These are phyloP conservation scores for Phytopythium chamaehyphon DNA, from an alignment of 352 stramenopile genomes.

Conservation along the genomic window DNA sequence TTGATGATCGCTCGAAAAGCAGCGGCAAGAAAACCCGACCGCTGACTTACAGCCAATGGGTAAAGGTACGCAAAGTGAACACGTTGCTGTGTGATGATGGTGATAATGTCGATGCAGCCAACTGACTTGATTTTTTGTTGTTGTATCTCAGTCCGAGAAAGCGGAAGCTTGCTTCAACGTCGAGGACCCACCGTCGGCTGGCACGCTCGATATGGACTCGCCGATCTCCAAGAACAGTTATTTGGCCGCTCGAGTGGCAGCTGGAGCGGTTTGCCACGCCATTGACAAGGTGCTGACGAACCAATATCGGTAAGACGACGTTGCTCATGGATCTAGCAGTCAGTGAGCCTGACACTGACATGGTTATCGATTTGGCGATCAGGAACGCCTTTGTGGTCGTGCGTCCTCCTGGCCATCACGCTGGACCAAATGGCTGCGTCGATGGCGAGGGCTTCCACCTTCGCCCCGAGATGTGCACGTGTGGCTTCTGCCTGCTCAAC, in stretches of 20 bases:
- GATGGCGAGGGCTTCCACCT: conserved; percentile 48
- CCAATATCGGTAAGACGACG: conserved; percentile 32
- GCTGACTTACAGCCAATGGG: conserved; percentile 38
- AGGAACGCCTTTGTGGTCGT: conserved; percentile 64
- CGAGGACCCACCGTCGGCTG: conserved; percentile 37
- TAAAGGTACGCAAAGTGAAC: conserved; percentile 25
- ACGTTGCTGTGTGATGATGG: neutral
- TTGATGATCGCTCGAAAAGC: conserved; percentile 13
- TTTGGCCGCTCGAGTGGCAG: conserved; percentile 42
- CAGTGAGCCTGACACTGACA: neutral
- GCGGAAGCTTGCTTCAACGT: conserved; percentile 44
- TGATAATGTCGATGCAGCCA: neutral
- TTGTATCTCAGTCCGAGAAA: conserved; percentile 26
- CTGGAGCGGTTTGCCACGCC: conserved; percentile 54
- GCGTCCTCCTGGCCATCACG: conserved; percentile 54
- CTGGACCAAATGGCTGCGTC: conserved; percentile 55
- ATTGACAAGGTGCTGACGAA: conserved; percentile 59
- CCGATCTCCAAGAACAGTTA: conserved; percentile 63
- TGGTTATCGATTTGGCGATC: conserved; percentile 3
- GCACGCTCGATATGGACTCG: conserved; percentile 61
- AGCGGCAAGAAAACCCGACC: conserved; percentile 10
- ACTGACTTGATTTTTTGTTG: neutral
- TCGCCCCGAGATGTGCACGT: conserved; percentile 55
- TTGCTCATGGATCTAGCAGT: neutral
- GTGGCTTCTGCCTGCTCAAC: conserved; percentile 64